These are phyloP conservation scores for Colletotrichum lini DNA, from an alignment of 2,329 filamentous ascomycete species.

Conservation along the genomic window DNA sequence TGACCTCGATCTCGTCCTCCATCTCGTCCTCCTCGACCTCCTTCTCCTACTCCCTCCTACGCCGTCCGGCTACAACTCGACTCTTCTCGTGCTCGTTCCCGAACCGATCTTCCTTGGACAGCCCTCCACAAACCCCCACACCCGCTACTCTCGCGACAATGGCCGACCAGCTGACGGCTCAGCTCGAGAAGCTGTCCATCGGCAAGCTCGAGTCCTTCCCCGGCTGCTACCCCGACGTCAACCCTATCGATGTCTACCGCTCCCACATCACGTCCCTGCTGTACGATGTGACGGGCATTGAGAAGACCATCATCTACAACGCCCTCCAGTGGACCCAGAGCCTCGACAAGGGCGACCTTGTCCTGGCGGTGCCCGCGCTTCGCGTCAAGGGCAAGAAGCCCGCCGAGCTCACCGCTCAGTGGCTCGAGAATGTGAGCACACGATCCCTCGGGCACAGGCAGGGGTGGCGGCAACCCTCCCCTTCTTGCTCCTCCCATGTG, in stretches of 20 bases:
- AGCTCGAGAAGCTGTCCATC: slow-evolving; percentile 54
- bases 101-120: slow-evolving; percentile 21
- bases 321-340: slow-evolving; percentile 84
- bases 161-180: slow-evolving; percentile 52
- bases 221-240: slow-evolving; percentile 75
- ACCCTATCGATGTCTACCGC: slow-evolving; percentile 85
- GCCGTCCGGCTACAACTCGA: slow-evolving; percentile 19
- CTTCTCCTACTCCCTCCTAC: too few species aligned
- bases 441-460: too few species aligned
- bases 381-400: slow-evolving; percentile 81
- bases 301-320: slow-evolving; percentile 79
- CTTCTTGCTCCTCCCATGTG: too few species aligned
- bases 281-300: slow-evolving; percentile 78
- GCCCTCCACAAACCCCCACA: slow-evolving; percentile 28
- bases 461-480: too few species aligned
- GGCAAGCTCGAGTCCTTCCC: slow-evolving; percentile 61
- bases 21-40: not conserved
- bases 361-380: slow-evolving; percentile 84
- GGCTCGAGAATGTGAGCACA: slow-evolving; percentile 68
- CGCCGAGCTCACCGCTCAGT: slow-evolving; percentile 72
- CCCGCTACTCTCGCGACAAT: slow-evolving; percentile 42
- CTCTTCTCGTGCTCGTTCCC: slow-evolving; percentile 16
- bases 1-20: not conserved
- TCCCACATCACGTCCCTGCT: slow-evolving; percentile 81
- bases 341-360: slow-evolving; percentile 86